A percentile compares a stretch with the other conserved stretches of the same genome.
Evolutionary conservation across 257 asterid species (phyloP).

Genomic region (Scutellaria minor): DNA sequence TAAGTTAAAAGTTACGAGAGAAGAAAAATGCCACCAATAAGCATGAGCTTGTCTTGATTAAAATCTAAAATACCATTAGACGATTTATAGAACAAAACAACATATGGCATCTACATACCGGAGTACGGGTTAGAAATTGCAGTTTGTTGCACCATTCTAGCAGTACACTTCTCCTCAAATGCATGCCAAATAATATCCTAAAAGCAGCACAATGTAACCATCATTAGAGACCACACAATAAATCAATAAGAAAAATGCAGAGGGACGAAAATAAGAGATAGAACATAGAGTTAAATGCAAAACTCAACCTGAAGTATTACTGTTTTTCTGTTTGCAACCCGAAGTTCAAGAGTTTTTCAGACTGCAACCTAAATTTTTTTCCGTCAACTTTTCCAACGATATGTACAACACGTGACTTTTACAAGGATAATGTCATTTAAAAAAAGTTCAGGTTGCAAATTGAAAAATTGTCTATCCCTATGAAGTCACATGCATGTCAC

Average conservation of each 20-base stretch:
- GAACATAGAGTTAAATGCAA: too few species aligned
- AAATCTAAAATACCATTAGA: conserved; percentile 3
- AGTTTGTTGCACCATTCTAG: conserved; percentile 62
- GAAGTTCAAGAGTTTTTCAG: too few species aligned
- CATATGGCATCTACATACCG: conserved; percentile 50
- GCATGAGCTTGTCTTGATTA: not conserved
- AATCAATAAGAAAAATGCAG: conserved; percentile 8
- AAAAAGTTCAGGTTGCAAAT: too few species aligned
- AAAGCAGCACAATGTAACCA: conserved; percentile 32
- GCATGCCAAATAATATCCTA: conserved; percentile 85
- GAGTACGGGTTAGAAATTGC: conserved; percentile 62
- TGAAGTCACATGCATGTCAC: too few species aligned
- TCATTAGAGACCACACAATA: conserved; percentile 16
- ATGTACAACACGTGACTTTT: too few species aligned
- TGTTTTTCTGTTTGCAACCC: too few species aligned
- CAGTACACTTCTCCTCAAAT: conserved; percentile 60
- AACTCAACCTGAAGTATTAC: too few species aligned
- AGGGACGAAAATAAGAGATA: not conserved
- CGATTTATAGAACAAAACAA: not conserved
- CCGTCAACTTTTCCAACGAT: too few species aligned
- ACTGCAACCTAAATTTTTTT: too few species aligned
- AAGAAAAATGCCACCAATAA: not conserved
- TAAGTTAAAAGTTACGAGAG: conserved; percentile 3
- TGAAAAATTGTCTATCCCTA: too few species aligned
- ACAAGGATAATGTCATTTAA: too few species aligned